These are phyloP conservation scores for Talaromyces sp. DNA, from an alignment of 2,329 filamentous ascomycete species.

Conservation along the genomic window DNA sequence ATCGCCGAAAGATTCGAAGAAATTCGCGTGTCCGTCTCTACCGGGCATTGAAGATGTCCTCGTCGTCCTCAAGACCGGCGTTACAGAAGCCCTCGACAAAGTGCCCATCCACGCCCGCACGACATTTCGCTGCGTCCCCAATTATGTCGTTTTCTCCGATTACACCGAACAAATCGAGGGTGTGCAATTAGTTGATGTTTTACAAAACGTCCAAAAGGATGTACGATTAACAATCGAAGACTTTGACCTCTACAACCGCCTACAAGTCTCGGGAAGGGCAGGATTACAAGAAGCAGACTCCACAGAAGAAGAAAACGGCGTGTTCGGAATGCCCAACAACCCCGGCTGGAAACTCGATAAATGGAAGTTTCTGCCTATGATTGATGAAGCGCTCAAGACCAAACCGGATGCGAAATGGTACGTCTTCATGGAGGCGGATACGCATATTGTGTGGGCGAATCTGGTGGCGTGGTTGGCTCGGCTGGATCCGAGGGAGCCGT, in stretches of 20 bases:
- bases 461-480: conserved; percentile 54
- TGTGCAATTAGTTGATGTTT: conserved; percentile 51
- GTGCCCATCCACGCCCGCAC: conserved; percentile 56
- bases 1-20: background rate
- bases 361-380: conserved; percentile 59
- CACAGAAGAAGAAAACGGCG: conserved; percentile 40
- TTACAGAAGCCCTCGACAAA: conserved; percentile 56
- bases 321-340: conserved; percentile 47
- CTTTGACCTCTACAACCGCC: conserved; percentile 53
- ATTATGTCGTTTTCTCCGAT: conserved; percentile 61
- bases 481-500: conserved; percentile 49
- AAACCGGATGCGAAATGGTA: conserved; percentile 56
- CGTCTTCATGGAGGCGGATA: conserved; percentile 60
- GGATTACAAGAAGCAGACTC: conserved; percentile 42
- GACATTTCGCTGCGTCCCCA: conserved; percentile 55
- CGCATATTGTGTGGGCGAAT: conserved; percentile 56
- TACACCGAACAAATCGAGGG: conserved; percentile 54
- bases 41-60: conserved; percentile 53
- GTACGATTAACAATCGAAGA: conserved; percentile 45
- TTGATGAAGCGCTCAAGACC: conserved; percentile 48
- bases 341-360: conserved; percentile 55
- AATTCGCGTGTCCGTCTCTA: conserved; percentile 34
- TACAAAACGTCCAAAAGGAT: conserved; percentile 45
- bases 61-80: conserved; percentile 59
- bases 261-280: conserved; percentile 44